phyloP scores from a whole-genome alignment of 257 asterid genomes.

The Ilex asprella region DNA sequence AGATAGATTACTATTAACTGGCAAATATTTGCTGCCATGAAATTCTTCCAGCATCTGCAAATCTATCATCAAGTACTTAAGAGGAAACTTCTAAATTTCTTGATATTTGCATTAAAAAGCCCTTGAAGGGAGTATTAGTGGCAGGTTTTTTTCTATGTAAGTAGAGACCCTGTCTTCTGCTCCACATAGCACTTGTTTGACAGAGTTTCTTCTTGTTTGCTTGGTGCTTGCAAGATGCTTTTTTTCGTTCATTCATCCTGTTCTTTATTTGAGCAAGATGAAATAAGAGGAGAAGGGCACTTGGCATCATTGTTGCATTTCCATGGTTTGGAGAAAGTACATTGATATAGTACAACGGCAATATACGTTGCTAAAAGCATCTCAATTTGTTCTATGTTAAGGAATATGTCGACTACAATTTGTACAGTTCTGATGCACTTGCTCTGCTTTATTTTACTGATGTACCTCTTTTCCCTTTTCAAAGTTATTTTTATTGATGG shows the following conservation, averaged over 20 bases:
- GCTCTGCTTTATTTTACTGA: constrained; percentile 2
- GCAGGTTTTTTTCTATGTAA: background rate
- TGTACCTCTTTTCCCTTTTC: background rate
- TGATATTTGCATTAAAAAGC: background rate
- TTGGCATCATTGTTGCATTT: too few species aligned
- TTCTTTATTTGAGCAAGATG: too few species aligned
- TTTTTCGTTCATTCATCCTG: background rate
- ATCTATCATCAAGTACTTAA: too few species aligned
- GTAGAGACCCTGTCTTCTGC: background rate
- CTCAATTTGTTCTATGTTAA: too few species aligned
- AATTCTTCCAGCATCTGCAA: too few species aligned
- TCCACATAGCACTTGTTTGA: constrained; percentile 1
- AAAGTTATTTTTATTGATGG: background rate
- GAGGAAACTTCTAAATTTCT: background rate
- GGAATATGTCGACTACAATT: background rate
- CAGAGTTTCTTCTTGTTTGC: background rate
- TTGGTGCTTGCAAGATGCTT: background rate
- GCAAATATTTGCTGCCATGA: too few species aligned
- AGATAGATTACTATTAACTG: background rate
- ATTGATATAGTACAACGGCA: too few species aligned
- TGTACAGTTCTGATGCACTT: constrained; percentile 7
- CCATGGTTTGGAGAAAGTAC: too few species aligned
- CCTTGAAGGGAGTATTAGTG: background rate
- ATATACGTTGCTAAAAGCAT: too few species aligned
- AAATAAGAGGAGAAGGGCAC: too few species aligned